Evolutionary conservation across 805 yeast species (phyloP).

Genomic region (Hemisphaericaspora nanyangensis): DNA sequence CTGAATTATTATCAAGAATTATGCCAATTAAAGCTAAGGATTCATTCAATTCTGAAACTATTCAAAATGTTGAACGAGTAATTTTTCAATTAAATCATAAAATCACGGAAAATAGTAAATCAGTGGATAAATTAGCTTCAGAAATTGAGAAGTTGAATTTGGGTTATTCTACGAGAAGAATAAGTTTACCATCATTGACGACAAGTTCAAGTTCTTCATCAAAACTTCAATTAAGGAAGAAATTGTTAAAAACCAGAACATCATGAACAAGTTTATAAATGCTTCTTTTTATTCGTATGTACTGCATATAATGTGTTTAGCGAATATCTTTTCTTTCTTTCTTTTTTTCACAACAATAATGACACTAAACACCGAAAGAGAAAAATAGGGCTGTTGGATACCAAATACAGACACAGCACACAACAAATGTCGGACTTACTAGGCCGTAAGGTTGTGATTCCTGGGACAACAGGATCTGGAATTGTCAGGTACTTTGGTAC

Average conservation of each 20-base stretch:
- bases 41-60: conserved; percentile 13
- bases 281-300: background rate
- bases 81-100: conserved; percentile 24
- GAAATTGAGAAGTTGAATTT: conserved; percentile 6
- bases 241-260: background rate
- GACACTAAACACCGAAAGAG: background rate
- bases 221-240: background rate
- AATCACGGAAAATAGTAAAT: conserved; percentile 11
- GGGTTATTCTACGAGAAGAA: background rate
- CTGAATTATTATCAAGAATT: conserved; percentile 20
- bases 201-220: background rate
- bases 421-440: conserved; percentile 29
- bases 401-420: background rate
- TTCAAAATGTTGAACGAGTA: conserved; percentile 24
- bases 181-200: background rate
- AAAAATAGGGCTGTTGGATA: background rate
- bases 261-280: background rate
- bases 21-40: conserved; percentile 31
- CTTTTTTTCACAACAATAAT: background rate
- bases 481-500: conserved; percentile 67
- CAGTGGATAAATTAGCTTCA: conserved; percentile 12
- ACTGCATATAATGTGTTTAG: too few relatives aligned
- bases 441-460: conserved; percentile 44
- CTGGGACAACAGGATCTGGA: conserved; percentile 60
- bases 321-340: background rate